Percentiles rank a stretch among this genome's conserved stretches.
phyloP scores from a whole-genome alignment of 164 flowering plant genomes.

The Amborella trichopoda region DNA sequence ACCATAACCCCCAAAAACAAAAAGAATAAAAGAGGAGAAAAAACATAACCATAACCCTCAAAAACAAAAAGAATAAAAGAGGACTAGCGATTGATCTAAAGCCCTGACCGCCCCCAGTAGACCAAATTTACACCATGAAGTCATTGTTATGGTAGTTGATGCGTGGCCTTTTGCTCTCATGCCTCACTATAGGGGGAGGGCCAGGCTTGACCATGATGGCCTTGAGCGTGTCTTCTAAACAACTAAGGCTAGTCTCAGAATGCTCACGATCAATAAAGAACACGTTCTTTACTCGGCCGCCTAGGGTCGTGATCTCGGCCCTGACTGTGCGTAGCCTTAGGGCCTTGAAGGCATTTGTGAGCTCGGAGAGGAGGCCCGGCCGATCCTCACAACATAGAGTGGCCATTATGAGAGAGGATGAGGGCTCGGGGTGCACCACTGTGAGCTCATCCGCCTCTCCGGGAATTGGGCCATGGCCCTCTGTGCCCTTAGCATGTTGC shows the following conservation, averaged over 20 bases:
- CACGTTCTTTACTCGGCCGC: slow-evolving; percentile 59
- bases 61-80: too few species aligned
- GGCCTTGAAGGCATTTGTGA: slow-evolving; percentile 43
- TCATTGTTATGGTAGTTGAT: too few species aligned
- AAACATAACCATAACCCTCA: too few species aligned
- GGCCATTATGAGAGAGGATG: slow-evolving; percentile 34
- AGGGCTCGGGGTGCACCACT: slow-evolving; percentile 24
- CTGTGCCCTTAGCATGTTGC: slow-evolving; percentile 33
- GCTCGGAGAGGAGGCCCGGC: slow-evolving; percentile 57
- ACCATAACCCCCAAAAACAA: too few species aligned
- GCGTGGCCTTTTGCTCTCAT: too few species aligned
- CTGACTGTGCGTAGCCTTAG: slow-evolving; percentile 40
- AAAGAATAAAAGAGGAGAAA: too few species aligned
- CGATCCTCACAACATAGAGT: slow-evolving; percentile 87
- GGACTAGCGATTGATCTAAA: too few species aligned
- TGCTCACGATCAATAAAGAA: slow-evolving; percentile 40
- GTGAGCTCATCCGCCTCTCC: slow-evolving; percentile 59
- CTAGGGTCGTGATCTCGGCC: slow-evolving; percentile 69
- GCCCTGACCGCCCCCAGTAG: too few species aligned
- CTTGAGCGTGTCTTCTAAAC: slow-evolving; percentile 44
- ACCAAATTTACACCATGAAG: too few species aligned
- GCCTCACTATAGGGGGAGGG: too few species aligned
- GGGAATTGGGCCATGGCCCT: slow-evolving; percentile 29
- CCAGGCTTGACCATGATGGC: too few species aligned
- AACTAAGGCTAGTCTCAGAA: slow-evolving; percentile 23